Conservation (phyloP, 2,329 filamentous ascomycete genomes). For the Aspergillus sclerotialis region DNA sequence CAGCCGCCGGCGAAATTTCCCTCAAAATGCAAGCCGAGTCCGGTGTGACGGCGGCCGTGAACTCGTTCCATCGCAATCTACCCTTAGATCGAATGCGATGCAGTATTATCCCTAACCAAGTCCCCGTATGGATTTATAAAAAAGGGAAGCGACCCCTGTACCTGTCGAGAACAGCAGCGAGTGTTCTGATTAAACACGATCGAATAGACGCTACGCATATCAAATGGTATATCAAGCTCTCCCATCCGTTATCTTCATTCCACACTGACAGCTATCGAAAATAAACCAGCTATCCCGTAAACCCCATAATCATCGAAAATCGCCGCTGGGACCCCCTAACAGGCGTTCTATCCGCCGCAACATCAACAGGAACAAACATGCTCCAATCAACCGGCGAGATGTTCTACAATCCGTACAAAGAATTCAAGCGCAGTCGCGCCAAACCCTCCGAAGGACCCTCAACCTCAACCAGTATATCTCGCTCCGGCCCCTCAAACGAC, state of each 20-base stretch:
- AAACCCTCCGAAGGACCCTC: background rate
- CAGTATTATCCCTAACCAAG: conserved; percentile 15
- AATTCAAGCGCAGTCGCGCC: conserved; percentile 9
- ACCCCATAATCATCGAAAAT: conserved; percentile 26
- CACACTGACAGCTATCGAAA: no score
- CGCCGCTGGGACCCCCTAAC: conserved; percentile 28
- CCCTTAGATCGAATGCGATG: conserved; percentile 20
- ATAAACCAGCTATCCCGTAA: conserved; percentile 17
- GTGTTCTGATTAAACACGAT: conserved; percentile 18
- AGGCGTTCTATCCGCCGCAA: conserved; percentile 17
- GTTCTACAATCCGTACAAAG: conserved; percentile 21
- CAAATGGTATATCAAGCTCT: conserved; percentile 10
- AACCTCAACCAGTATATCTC: background rate
- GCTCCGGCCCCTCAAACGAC: background rate
- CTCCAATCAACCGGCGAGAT: conserved; percentile 17
- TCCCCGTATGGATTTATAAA: conserved; percentile 22
- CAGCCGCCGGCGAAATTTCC: conserved; percentile 30
- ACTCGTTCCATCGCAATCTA: conserved; percentile 38
- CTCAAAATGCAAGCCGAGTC: conserved; percentile 36
- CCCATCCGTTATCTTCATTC: no score
- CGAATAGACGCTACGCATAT: conserved; percentile 14
- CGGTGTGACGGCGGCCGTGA: conserved; percentile 35
- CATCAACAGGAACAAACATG: conserved; percentile 19
- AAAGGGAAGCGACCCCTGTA: conserved; percentile 5
- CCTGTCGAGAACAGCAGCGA: conserved; percentile 17